Evolutionary conservation across 2,329 filamentous ascomycete species (phyloP), one percentile per base, ranked within the genome.

Genomic region (Periglandula ipomoeae): DNA sequence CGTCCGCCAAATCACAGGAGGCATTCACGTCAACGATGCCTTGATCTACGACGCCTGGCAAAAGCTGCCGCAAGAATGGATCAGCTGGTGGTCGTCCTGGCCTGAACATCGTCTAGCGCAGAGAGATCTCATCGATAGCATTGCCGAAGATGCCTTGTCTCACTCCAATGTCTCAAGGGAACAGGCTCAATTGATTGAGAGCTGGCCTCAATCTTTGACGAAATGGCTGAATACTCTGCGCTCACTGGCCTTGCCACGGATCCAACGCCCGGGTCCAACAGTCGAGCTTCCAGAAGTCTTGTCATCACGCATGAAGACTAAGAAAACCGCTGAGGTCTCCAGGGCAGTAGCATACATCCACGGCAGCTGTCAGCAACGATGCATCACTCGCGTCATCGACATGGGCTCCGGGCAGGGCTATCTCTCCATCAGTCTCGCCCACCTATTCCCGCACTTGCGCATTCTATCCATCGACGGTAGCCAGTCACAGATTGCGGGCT

Each of bases 21-120:
- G 58, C n/a, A 59, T 65, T 26, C 62, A 65, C 46, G 62, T 65
- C 46, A 65, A 65, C 37, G 62, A 65, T 48, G 59, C 62, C 2
- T 45, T 65, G 26, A 60, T 64, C 44, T 32, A 58, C 35, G 41
- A 60, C 46, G 61, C 61, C 10, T 65, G 62, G 62, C 53, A 51
- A 11, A 51, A 55, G 3, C 41, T 65, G 24, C 62, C 62, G 5
- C 1, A 22, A 9, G 61, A 63, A 24, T 65, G 62, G 62, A 62
- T 59, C 3, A 20, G 42, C 13, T 61, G 61, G 55, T 65, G 61
- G 61, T 55, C 53, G 1, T 52, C 56, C 1, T 47, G 57, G 15
- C 53, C 61, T 6, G 59, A 65, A 34, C 56, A 61, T 43, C 61
- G 62, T 6, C 49, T 58, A 1, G 61, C 55, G 0, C 62, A 65